phyloP scores from a whole-genome alignment of 2,329 filamentous ascomycete species.

The Cylindrodendrum hubeiense region DNA sequence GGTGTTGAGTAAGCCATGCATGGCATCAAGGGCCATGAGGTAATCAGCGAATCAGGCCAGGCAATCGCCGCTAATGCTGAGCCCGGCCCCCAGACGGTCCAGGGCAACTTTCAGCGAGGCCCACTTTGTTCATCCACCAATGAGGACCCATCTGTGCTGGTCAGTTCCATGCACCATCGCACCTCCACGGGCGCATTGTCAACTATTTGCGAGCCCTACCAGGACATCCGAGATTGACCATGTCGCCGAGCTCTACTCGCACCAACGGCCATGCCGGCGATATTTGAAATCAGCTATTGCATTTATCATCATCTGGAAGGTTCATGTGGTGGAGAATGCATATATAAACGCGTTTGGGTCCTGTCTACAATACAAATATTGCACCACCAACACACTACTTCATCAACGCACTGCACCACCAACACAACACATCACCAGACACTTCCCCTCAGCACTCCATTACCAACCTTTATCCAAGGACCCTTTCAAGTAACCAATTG shows the following conservation, averaged over 20 bases:
- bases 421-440: neutral
- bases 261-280: neutral
- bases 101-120: conserved; percentile 17
- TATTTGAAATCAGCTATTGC: neutral
- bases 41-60: too few relatives aligned
- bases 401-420: neutral
- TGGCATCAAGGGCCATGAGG: too few relatives aligned
- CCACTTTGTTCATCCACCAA: neutral
- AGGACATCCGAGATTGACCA: neutral
- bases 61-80: neutral
- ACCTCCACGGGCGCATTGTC: neutral
- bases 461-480: neutral
- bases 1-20: too few relatives aligned
- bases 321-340: neutral
- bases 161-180: too few relatives aligned
- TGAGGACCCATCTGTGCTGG: too few relatives aligned
- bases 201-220: neutral
- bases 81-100: too few relatives aligned
- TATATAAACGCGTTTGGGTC: neutral
- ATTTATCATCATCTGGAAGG: neutral
- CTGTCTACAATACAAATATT: neutral
- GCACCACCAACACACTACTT: neutral
- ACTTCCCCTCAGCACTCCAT: neutral
- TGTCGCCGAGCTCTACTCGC: neutral
- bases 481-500: neutral